Percentiles rank a stretch among this genome's conserved stretches.
phyloP scores from a whole-genome alignment of 352 stramenopile genomes.

The Globisporangium heterothallicum region DNA sequence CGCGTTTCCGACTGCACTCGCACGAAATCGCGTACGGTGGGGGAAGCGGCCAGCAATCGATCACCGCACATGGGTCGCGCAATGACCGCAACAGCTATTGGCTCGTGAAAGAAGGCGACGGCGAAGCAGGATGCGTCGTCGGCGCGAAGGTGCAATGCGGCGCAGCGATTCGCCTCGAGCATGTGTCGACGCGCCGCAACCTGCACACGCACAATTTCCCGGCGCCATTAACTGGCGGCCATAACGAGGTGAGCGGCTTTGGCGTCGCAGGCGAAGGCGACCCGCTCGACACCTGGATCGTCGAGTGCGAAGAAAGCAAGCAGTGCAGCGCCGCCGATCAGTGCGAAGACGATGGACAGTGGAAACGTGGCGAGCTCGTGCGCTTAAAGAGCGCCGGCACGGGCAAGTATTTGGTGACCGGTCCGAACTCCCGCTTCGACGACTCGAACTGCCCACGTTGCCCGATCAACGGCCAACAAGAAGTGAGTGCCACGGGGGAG shows the following conservation, averaged over 20 bases:
- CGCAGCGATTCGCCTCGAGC: constrained; percentile 63
- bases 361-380: constrained; percentile 75
- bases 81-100: constrained; percentile 86
- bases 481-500: constrained; percentile 59
- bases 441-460: constrained; percentile 77
- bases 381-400: constrained; percentile 54
- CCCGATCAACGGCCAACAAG: constrained; percentile 83
- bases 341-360: constrained; percentile 66
- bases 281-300: constrained; percentile 58
- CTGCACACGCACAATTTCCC: constrained; percentile 73
- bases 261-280: constrained; percentile 77
- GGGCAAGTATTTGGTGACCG: constrained; percentile 47
- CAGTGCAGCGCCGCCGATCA: constrained; percentile 64
- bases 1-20: constrained; percentile 76
- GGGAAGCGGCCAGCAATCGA: constrained; percentile 74
- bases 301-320: constrained; percentile 69
- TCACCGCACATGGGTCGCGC: constrained; percentile 58
- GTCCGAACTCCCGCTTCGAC: constrained; percentile 50
- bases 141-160: constrained; percentile 61
- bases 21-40: constrained; percentile 78
- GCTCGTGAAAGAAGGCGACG: constrained; percentile 78
- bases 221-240: constrained; percentile 49
- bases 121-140: constrained; percentile 31
- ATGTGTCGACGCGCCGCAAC: constrained; percentile 70
- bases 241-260: constrained; percentile 77